Base-by-base conservation (phyloP, 345 rosid genomes). In the Brassica nigra region DNA sequence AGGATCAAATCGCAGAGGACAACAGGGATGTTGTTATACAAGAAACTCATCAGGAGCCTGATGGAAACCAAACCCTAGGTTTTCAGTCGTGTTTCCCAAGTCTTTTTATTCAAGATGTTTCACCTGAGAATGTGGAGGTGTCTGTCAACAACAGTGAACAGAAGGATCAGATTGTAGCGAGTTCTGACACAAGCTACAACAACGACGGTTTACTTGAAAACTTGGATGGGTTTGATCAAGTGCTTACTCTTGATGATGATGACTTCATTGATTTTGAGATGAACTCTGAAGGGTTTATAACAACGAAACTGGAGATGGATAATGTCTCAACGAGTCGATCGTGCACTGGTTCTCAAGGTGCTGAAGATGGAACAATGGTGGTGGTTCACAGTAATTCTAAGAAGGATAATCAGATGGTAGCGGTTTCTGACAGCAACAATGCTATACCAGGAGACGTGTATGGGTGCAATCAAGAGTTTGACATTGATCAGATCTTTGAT, bases 221-320 rank as follows among this genome's bases (percentile, higher is more conserved):
- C 31, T 7, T 76, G 27, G 11, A 39, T 29, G 16, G 34, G 15
- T 29, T 42, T 57, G 14, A 59, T 42, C 15, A 76, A 58, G 74
- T 29, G 33, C 0, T 76, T 61, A 54, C 11, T 70, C 18, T 62
- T 23, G 27, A 23, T 70, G 75, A 49, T 62, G 80, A 77, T 44
- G 11, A 29, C 44, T 7, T 59, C 15, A 4, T 44, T 30, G 74
- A 44, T 44, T 44, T 9, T 18, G 52, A 10, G 62, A 9, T 11
- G 15, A 67, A 28, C 3, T 8, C 12, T 33, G 8, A 52, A 34
- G 5, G 10, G 29, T 1, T 12, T 27, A 27, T 59, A 5, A 0
- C 10, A 2, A 39, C 30, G 29, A 62, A 8, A 6, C 18, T 18
- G 33, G 44, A 62, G 31, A 44, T 2, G 47, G 31, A 16, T 63